Evolutionary conservation across 225 moss, liverwort and hornwort genomes (phyloP).

Genomic region (Asterella californica): DNA sequence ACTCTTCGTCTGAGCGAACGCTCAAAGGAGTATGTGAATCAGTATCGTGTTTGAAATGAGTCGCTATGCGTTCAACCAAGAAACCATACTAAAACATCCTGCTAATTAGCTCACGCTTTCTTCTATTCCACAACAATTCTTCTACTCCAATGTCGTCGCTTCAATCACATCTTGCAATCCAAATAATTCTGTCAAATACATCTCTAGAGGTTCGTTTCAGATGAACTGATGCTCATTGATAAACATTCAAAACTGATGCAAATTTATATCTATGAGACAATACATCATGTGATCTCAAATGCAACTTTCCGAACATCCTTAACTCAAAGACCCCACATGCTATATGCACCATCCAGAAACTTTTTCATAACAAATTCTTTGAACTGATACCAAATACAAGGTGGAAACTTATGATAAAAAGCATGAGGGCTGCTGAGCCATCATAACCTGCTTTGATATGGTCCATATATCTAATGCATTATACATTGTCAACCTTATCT

Average conservation of each 20-base stretch:
- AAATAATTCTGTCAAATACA: too few species aligned
- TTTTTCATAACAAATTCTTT: neutral
- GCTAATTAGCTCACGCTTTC: too few species aligned
- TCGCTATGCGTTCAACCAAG: too few species aligned
- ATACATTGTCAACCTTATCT: neutral
- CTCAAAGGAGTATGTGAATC: too few species aligned
- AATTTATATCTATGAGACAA: conserved; percentile 69
- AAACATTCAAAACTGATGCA: neutral
- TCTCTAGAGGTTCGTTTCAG: too few species aligned
- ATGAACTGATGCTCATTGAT: neutral
- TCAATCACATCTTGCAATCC: too few species aligned
- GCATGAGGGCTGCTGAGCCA: neutral
- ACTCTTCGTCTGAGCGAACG: too few species aligned
- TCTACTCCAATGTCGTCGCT: too few species aligned
- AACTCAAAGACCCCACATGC: conserved; percentile 68
- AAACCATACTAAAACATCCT: too few species aligned
- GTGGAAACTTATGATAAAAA: neutral
- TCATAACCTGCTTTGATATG: neutral
- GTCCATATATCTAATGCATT: neutral
- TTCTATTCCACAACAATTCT: too few species aligned
- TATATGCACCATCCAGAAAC: conserved; percentile 29
- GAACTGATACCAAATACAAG: neutral
- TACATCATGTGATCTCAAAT: conserved; percentile 82
- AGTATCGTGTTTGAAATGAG: too few species aligned
- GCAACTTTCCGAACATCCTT: conserved; percentile 98